A percentile compares a stretch with the other conserved stretches of the same genome.
Evolutionary conservation across 2,329 filamentous ascomycete species (phyloP).

Genomic region (Calonectria leucothoes): DNA sequence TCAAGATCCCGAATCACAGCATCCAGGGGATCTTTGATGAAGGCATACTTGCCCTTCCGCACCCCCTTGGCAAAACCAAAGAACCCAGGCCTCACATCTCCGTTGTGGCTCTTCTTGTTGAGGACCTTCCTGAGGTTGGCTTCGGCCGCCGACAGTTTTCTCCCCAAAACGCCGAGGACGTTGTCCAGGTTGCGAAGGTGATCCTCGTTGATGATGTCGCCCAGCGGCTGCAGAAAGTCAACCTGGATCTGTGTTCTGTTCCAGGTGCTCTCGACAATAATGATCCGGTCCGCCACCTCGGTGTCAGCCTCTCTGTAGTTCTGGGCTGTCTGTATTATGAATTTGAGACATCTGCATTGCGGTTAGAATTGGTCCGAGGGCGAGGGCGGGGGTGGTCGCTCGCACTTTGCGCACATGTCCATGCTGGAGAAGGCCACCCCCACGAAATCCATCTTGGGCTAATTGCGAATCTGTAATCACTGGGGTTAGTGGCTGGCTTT

Average conservation of each 20-base stretch:
- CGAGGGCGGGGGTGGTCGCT: neutral
- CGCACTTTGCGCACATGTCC: neutral
- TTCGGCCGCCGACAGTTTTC: neutral
- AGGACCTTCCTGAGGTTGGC: slow-evolving; percentile 1
- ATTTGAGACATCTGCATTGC: neutral
- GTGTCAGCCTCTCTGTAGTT: slow-evolving; percentile 2
- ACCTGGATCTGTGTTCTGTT: neutral
- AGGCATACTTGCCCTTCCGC: slow-evolving; percentile 4
- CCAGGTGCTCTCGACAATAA: slow-evolving; percentile 4
- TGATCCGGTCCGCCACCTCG: slow-evolving; percentile 6
- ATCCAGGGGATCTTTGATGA: slow-evolving; percentile 8
- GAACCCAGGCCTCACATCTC: neutral
- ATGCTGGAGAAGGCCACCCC: neutral
- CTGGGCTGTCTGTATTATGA: neutral
- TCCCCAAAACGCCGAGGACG: slow-evolving; percentile 5
- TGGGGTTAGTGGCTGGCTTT: neutral
- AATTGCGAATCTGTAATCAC: neutral
- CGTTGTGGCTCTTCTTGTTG: neutral
- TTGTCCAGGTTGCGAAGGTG: slow-evolving; percentile 9
- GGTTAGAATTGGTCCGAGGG: neutral
- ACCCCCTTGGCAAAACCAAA: neutral
- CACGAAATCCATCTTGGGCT: neutral
- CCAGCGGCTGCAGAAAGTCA: slow-evolving; percentile 5
- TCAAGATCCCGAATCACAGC: slow-evolving; percentile 5
- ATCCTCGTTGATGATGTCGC: neutral